Conservation (phyloP, 1,284 basidiomycete species). For the Bondarzewia mesenterica region DNA sequence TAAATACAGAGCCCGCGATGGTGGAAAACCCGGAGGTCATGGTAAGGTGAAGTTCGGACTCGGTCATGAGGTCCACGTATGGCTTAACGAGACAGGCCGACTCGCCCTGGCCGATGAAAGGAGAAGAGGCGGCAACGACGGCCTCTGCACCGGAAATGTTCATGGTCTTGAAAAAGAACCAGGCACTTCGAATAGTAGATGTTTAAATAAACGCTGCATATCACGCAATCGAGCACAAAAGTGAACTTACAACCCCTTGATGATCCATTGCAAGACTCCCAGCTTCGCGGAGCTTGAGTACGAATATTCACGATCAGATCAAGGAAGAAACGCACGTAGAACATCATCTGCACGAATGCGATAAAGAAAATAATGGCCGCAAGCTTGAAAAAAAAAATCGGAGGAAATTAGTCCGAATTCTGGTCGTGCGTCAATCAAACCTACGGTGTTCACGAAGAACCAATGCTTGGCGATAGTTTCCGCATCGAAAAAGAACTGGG, state of each 20-base stretch:
- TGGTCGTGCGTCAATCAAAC: neutral
- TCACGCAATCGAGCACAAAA: conserved; percentile 1
- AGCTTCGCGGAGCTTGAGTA: conserved; percentile 25
- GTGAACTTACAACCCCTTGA: conserved; percentile 61
- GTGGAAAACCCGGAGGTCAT: conserved; percentile 90
- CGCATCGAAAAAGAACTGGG: conserved; percentile 71
- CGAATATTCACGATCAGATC: neutral
- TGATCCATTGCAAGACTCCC: conserved; percentile 85
- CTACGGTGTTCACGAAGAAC: conserved; percentile 75
- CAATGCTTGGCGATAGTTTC: conserved; percentile 56
- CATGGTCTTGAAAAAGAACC: conserved; percentile 89
- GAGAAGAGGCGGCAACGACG: conserved; percentile 85
- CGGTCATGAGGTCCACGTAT: conserved; percentile 84
- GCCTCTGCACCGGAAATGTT: conserved; percentile 86
- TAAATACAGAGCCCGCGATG: conserved; percentile 83
- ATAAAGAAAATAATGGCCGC: conserved; percentile 81
- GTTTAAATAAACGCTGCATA: no score
- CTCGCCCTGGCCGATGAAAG: conserved; percentile 88
- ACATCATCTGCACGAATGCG: conserved; percentile 82
- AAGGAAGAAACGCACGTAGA: conserved; percentile 40
- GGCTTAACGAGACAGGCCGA: conserved; percentile 80
- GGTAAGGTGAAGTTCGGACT: conserved; percentile 80
- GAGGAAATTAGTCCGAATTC: conserved; percentile 7
- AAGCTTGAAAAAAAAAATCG: conserved; percentile 39
- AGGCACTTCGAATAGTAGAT: conserved; percentile 44